Evolutionary conservation across 202 grass and related monocot genomes (phyloP).

Genomic region (Hordeum pubiflorum): DNA sequence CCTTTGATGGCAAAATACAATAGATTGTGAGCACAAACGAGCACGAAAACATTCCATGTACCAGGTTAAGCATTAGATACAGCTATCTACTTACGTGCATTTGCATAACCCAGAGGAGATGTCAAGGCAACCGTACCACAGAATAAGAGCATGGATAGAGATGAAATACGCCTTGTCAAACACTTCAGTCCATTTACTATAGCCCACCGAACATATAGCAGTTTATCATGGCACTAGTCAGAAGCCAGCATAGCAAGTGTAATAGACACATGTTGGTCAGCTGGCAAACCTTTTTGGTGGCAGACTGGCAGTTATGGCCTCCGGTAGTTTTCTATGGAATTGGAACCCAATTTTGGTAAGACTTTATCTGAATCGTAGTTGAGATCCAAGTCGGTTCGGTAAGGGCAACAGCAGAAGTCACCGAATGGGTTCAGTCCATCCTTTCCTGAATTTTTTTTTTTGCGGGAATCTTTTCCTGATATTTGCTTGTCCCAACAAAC

Average conservation of each 20-base stretch:
- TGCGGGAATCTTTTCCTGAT: background rate
- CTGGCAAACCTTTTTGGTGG: background rate
- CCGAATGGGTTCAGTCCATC: background rate
- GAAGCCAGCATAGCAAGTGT: background rate
- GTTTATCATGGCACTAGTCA: background rate
- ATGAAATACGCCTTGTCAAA: too few relatives aligned
- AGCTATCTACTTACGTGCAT: too few relatives aligned
- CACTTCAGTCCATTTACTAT: background rate
- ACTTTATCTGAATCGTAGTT: background rate
- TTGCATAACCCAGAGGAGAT: too few relatives aligned
- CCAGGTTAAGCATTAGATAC: too few relatives aligned
- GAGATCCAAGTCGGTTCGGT: background rate
- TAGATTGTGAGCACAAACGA: too few relatives aligned
- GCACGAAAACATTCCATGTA: too few relatives aligned
- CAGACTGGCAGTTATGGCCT: background rate
- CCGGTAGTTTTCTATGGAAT: background rate
- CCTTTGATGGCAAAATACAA: too few relatives aligned
- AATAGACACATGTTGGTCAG: background rate
- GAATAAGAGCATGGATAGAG: too few relatives aligned
- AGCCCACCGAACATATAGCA: background rate
- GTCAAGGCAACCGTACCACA: too few relatives aligned
- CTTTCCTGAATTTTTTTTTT: background rate
- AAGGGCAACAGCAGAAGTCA: background rate
- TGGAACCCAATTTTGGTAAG: background rate
- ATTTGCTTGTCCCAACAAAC: background rate